phyloP scores from a whole-genome alignment of 345 rosid genomes.

The Mercurialis annua region DNA sequence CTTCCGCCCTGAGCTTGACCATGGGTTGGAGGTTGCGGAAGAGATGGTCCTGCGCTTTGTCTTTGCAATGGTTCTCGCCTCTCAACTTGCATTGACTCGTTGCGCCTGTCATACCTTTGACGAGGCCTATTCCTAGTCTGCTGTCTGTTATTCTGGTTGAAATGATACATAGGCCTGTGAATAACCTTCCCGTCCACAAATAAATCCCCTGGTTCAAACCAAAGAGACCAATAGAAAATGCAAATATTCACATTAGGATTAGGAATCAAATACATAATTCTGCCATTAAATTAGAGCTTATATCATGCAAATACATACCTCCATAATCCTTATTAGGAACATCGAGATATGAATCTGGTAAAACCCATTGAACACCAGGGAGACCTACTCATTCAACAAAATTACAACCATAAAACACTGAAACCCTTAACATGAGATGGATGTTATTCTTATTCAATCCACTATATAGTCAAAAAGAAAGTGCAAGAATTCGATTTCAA shows the following conservation, averaged over 20 bases:
- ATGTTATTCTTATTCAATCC: no score
- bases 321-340: slow-evolving; percentile 98
- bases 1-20: slow-evolving; percentile 9
- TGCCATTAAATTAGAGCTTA: no score
- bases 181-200: slow-evolving; percentile 82
- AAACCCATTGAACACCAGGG: slow-evolving; percentile 95
- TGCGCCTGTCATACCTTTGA: slow-evolving; percentile 66
- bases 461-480: no score
- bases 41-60: slow-evolving; percentile 25
- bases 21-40: slow-evolving; percentile 23
- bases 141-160: slow-evolving; percentile 42
- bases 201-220: slow-evolving; percentile 59
- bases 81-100: slow-evolving; percentile 69
- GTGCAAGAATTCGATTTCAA: no score
- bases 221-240: background rate
- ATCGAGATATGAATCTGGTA: slow-evolving; percentile 92
- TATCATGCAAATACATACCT: slow-evolving; percentile 43
- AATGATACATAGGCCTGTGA: slow-evolving; percentile 76
- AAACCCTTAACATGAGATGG: background rate
- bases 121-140: slow-evolving; percentile 53
- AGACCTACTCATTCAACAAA: slow-evolving; percentile 40
- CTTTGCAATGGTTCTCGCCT: slow-evolving; percentile 48
- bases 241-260: background rate
- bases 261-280: background rate
- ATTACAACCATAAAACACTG: background rate